phyloP scores from a whole-genome alignment of 495 filamentous ascomycete genomes.

The Letharia lupina region DNA sequence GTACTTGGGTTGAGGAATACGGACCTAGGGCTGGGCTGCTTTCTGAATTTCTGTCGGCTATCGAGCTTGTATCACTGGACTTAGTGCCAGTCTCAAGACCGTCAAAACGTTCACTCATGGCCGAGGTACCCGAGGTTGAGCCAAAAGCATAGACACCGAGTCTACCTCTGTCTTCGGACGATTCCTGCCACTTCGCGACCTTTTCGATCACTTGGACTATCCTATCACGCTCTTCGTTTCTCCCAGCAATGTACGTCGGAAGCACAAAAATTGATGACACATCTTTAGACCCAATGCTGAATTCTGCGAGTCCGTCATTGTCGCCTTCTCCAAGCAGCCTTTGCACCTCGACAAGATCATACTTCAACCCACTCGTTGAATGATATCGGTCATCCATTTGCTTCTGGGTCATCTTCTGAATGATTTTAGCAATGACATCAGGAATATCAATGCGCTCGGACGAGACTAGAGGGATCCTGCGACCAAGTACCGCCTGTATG shows the following conservation, averaged over 20 bases:
- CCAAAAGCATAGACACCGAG: conserved; percentile 9
- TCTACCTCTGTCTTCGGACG: neutral
- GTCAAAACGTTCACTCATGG: conserved; percentile 39
- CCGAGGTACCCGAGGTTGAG: conserved; percentile 13
- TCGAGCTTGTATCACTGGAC: conserved; percentile 45
- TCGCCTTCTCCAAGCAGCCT: conserved; percentile 69
- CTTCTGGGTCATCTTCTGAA: conserved; percentile 85
- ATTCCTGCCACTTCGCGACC: conserved; percentile 49
- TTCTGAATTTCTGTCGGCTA: conserved; percentile 32
- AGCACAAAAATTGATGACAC: conserved; percentile 82
- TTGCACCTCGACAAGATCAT: conserved; percentile 63
- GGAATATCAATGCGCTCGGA: conserved; percentile 69
- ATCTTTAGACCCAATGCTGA: conserved; percentile 64
- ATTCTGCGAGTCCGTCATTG: conserved; percentile 55
- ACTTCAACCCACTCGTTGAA: conserved; percentile 69
- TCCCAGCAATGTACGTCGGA: conserved; percentile 69
- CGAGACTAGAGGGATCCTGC: conserved; percentile 65
- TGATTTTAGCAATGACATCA: conserved; percentile 66
- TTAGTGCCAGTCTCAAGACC: conserved; percentile 35
- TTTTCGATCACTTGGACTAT: conserved; percentile 66
- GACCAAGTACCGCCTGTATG: conserved; percentile 73
- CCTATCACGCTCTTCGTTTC: conserved; percentile 57
- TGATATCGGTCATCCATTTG: conserved; percentile 76
- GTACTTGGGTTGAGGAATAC: conserved; percentile 25
- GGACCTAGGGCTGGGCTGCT: conserved; percentile 32